A percentile compares a stretch with the other conserved stretches of the same genome.
Conservation (phyloP, 1,139 yeast species). For the Hemisphaericaspora lyxosophila region DNA sequence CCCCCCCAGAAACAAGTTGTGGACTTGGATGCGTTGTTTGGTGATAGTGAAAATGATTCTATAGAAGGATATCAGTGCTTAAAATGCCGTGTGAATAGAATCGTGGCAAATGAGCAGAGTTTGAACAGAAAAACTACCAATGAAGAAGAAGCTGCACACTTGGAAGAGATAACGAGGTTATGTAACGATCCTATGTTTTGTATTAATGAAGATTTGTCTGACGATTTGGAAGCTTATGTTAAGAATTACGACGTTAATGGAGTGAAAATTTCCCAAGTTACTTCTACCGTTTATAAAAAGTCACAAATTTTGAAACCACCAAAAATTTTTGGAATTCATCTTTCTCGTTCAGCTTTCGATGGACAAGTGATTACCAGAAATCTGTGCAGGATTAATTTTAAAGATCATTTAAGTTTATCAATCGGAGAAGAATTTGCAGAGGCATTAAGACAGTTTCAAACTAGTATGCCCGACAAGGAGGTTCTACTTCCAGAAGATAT, state of each 20-base stretch:
- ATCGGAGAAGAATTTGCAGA: slow-evolving; percentile 47
- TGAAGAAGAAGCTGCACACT: slow-evolving; percentile 17
- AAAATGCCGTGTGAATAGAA: slow-evolving; percentile 58
- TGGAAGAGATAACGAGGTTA: slow-evolving; percentile 29
- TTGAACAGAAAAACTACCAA: slow-evolving; percentile 12
- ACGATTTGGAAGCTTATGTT: slow-evolving; percentile 45
- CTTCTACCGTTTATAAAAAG: slow-evolving; percentile 66
- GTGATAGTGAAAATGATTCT: slow-evolving; percentile 61
- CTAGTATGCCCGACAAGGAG: slow-evolving; percentile 17
- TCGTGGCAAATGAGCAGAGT: slow-evolving; percentile 35
- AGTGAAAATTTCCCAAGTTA: slow-evolving; percentile 45
- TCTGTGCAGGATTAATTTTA: slow-evolving; percentile 68
- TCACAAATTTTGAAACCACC: slow-evolving; percentile 69
- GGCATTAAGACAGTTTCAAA: slow-evolving; percentile 37
- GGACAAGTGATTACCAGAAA: slow-evolving; percentile 75
- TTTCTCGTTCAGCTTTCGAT: slow-evolving; percentile 77
- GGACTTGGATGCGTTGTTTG: slow-evolving; percentile 54
- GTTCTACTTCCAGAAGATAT: slow-evolving; percentile 15
- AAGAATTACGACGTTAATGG: slow-evolving; percentile 45
- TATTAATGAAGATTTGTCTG: slow-evolving; percentile 62
- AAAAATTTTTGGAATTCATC: slow-evolving; percentile 66
- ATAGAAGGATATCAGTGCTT: slow-evolving; percentile 82
- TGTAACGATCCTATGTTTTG: slow-evolving; percentile 34
- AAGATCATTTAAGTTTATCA: slow-evolving; percentile 54
- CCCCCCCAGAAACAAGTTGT: slow-evolving; percentile 62